Percentiles rank a stretch among this genome's conserved stretches.
Conservation (phyloP, 2,329 filamentous ascomycete species). For the Cladorrhinum sp. region DNA sequence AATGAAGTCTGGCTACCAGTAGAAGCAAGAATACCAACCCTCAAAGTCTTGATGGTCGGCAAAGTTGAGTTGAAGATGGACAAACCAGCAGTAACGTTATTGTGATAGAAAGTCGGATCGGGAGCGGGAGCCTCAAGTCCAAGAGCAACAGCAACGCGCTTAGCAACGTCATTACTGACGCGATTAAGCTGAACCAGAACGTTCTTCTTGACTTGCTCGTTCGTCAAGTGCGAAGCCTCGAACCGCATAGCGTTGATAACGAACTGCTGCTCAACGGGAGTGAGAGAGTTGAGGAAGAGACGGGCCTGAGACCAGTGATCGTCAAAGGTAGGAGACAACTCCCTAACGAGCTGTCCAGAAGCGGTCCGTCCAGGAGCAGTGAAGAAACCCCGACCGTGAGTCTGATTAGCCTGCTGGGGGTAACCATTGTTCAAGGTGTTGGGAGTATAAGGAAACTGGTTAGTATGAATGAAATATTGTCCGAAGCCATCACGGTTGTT, state of each 20-base stretch:
- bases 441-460: conserved; percentile 62
- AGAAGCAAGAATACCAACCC: conserved; percentile 59
- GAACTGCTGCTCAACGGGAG: conserved; percentile 64
- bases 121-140: conserved; percentile 56
- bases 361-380: conserved; percentile 56
- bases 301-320: conserved; percentile 72
- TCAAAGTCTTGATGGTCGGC: conserved; percentile 59
- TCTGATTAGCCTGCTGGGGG: conserved; percentile 65
- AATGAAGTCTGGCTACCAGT: conserved; percentile 43
- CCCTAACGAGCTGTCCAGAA: conserved; percentile 54
- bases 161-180: conserved; percentile 64
- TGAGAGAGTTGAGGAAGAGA: conserved; percentile 71
- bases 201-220: conserved; percentile 58
- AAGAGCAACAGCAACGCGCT: conserved; percentile 61
- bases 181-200: conserved; percentile 67
- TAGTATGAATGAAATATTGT: conserved; percentile 67
- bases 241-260: conserved; percentile 72
- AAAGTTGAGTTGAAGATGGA: conserved; percentile 58
- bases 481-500: conserved; percentile 72
- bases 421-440: conserved; percentile 64
- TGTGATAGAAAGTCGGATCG: conserved; percentile 64
- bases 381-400: conserved; percentile 65
- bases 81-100: conserved; percentile 62
- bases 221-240: conserved; percentile 61
- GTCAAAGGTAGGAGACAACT: conserved; percentile 61